Base-by-base conservation (phyloP, 2,329 filamentous ascomycete species). In the Diaporthe sp. region DNA sequence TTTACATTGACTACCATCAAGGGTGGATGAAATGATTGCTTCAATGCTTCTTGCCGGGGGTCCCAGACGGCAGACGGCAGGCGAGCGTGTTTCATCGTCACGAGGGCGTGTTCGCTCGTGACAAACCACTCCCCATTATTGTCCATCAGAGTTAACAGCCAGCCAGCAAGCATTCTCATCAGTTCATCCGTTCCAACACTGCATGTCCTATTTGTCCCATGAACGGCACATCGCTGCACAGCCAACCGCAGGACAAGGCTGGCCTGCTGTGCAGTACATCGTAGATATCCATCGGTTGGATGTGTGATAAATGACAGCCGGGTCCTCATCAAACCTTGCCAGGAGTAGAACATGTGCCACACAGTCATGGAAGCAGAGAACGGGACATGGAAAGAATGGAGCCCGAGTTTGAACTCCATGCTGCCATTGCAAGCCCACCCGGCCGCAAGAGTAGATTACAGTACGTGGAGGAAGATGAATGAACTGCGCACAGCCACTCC, bases 231-330 rank as follows among this genome's bases (percentile, higher is more conserved):
- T 39, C 13, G 39, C 65, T 25, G 46, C 62, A 42, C 46, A 37
- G 13, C n/a, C n/a, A 12, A 55, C 34, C 46, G n/a, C 31, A 53
- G 46, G 19, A 19, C 34, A 68, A 37, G 46, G 62, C 22, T 25
- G 46, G 44, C 22, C 31, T n/a, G 10, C 49, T 10, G 49, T 37
- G 22, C 65, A 15, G 44, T n/a, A 49, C 57, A 58, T 62, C 69
- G 34, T 61, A 25, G 44, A 73, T 34, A 34, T 46, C 37, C 39
- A 58, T 37, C 55, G 37, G 31, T 9, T 55, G 13, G 28, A 42
- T 28, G 57, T 65, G 59, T 65, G 58, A 73, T 65, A 65, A 73
- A 55, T 73, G 58, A 65, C 71, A 42, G 58, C 71, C 71, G 57
- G 61, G 61, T 46, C 58, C 61, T 65, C 58, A 73, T 73, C 58